Base-by-base conservation (phyloP, 495 filamentous ascomycete genomes). In the Trichoderma asperelloides region DNA sequence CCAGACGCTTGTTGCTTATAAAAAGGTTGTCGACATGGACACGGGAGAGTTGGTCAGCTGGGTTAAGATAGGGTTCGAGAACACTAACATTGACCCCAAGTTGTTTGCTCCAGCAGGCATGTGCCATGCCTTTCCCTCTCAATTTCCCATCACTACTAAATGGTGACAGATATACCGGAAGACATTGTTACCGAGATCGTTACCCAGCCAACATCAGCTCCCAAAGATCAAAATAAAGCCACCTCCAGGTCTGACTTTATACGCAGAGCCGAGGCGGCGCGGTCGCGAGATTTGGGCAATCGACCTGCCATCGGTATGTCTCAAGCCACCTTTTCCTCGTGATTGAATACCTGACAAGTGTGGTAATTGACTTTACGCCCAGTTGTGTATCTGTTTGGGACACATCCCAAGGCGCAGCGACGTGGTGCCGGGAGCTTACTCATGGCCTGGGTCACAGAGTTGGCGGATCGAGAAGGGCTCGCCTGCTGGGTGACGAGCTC, bases 401-500 rank as follows among this genome's bases (percentile, higher is more conserved):
- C 49, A 25, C 49, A 55, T 55, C 49, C 49, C n/a, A 55, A 55
- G 11, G 49, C 49, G n/a, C 49, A 55, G n/a, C 49, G 49, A 25
- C 49, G 49, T 55, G 49, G 49, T 25, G 49, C 49, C 18, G 49
- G 49, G 16, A 55, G 49, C 49, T 55, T 55, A n/a, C 4, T 55
- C n/a, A 21, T 55, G 49, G 18, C 18, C 49, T 55, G 49, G 49
- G 49, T 55, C 16, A 55, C 49, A 2, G 49, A 55, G 18, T 21
- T 55, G 6, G 49, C 49, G 16, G 49, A 55, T 55, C 49, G 49
- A 21, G n/a, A 55, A 55, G 49, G 49, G 4, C 49, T 55, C n/a
- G 49, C 49, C n/a, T 55, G 49, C 49, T 55, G 49, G 49, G n/a
- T 55, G 49, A 55, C 49, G 25, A n/a, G 49, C 7, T 55, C 49